Conservation (phyloP, 2,329 filamentous ascomycete genomes). For the Hypocrella siamensis region DNA sequence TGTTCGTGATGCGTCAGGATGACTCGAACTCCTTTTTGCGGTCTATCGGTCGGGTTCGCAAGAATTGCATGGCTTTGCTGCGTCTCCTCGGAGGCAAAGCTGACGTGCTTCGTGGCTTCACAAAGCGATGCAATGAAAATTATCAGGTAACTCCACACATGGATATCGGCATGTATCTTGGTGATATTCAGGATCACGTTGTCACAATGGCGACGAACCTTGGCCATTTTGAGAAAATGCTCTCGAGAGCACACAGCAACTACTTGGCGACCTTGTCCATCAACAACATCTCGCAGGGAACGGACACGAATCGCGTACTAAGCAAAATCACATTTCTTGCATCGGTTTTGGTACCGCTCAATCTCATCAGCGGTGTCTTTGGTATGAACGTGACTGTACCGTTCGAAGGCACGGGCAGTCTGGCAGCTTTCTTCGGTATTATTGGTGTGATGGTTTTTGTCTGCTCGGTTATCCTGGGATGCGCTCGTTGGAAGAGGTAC, state of each 20-base stretch:
- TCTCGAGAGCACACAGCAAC: slow-evolving; percentile 85
- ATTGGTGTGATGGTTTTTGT: slow-evolving; percentile 37
- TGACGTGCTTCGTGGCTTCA: slow-evolving; percentile 95
- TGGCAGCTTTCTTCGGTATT: slow-evolving; percentile 39
- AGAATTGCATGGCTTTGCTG: slow-evolving; percentile 88
- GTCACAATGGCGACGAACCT: slow-evolving; percentile 98
- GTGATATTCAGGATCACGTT: slow-evolving; percentile 97
- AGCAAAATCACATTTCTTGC: slow-evolving; percentile 92
- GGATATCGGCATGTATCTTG: slow-evolving; percentile 91
- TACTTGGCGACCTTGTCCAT: slow-evolving; percentile 91
- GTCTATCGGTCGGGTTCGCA: slow-evolving; percentile 77
- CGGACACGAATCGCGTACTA: slow-evolving; percentile 72
- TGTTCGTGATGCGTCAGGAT: slow-evolving; percentile 81
- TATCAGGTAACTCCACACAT: slow-evolving; percentile 90
- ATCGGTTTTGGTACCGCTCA: slow-evolving; percentile 90
- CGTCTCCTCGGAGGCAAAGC: slow-evolving; percentile 90
- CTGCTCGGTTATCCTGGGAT: slow-evolving; percentile 26
- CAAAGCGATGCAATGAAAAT: slow-evolving; percentile 96
- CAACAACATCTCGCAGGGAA: slow-evolving; percentile 78
- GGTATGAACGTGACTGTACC: slow-evolving; percentile 78
- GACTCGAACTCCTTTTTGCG: slow-evolving; percentile 80
- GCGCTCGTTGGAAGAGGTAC: slow-evolving; percentile 29
- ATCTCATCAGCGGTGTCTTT: slow-evolving; percentile 75
- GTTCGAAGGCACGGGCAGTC: slow-evolving; percentile 33
- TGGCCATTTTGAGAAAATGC: slow-evolving; percentile 93